These are phyloP conservation scores for Raffaelea albimanens DNA, from an alignment of 2,329 filamentous ascomycete genomes.

Conservation along the genomic window DNA sequence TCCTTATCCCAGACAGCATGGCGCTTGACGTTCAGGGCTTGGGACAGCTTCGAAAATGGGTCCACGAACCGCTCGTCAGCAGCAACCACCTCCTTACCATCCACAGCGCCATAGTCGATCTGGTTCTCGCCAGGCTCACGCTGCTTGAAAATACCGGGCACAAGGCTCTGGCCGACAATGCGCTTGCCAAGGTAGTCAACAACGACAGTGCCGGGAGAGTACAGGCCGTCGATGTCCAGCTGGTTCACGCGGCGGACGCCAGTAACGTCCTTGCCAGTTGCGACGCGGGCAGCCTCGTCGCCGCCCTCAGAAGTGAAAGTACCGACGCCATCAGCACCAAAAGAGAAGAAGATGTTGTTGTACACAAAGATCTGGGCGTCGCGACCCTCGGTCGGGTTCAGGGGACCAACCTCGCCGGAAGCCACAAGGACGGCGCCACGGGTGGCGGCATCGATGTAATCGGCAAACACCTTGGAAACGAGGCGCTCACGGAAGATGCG, in stretches of 20 bases:
- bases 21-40: conserved; percentile 82
- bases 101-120: conserved; percentile 96
- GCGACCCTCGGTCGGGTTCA: conserved; percentile 86
- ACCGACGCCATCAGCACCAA: conserved; percentile 92
- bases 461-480: conserved; percentile 90
- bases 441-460: conserved; percentile 93
- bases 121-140: conserved; percentile 95
- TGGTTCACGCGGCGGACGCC: conserved; percentile 95
- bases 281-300: conserved; percentile 89
- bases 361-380: conserved; percentile 99
- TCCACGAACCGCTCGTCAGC: conserved; percentile 78
- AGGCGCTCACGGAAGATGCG: conserved; percentile 91
- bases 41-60: conserved; percentile 83
- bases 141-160: conserved; percentile 98
- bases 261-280: conserved; percentile 91
- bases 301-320: conserved; percentile 95
- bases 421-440: conserved; percentile 88
- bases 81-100: conserved; percentile 91
- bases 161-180: conserved; percentile 94
- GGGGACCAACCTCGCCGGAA: conserved; percentile 79
- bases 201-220: conserved; percentile 91
- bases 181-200: conserved; percentile 96
- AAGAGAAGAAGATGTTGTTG: conserved; percentile 99
- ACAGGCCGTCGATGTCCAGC: conserved; percentile 87
- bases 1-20: conserved; percentile 98